Evolutionary conservation across 164 flowering plant species (phyloP).

Genomic region (Paratinospora sagittata): DNA sequence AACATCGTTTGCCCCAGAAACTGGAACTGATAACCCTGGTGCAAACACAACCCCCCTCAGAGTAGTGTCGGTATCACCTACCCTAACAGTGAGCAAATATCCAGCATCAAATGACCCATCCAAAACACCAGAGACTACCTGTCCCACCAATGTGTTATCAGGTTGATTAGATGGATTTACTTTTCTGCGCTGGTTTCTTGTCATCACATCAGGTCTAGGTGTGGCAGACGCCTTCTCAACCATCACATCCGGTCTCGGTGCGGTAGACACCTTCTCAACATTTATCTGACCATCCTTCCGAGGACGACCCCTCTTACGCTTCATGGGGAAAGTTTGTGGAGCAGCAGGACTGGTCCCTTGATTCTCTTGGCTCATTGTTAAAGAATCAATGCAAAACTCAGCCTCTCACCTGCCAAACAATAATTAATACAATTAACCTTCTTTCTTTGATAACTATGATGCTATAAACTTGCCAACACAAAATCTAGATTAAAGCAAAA

Average conservation of each 20-base stretch:
- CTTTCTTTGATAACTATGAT: background rate
- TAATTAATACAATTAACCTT: background rate
- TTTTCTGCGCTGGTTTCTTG: slow-evolving; percentile 20
- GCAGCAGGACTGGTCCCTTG: slow-evolving; percentile 34
- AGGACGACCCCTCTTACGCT: slow-evolving; percentile 83
- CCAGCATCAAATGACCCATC: slow-evolving; percentile 87
- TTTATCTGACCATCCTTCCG: slow-evolving; percentile 30
- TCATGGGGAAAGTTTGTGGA: slow-evolving; percentile 28
- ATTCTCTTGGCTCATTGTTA: slow-evolving; percentile 39
- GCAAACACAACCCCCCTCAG: slow-evolving; percentile 83
- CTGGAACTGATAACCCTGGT: slow-evolving; percentile 63
- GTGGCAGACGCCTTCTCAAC: background rate
- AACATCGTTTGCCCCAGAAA: slow-evolving; percentile 70
- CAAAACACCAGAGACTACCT: slow-evolving; percentile 62
- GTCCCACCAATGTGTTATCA: slow-evolving; percentile 50
- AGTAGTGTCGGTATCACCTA: slow-evolving; percentile 50
- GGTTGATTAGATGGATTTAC: slow-evolving; percentile 16
- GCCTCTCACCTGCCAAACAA: background rate
- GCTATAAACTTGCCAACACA: background rate
- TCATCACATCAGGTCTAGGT: slow-evolving; percentile 8
- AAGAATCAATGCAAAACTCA: background rate
- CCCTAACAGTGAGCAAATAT: slow-evolving; percentile 65
- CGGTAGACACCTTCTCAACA: slow-evolving; percentile 8
- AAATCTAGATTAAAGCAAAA: background rate
- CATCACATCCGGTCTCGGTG: background rate